phyloP scores from a whole-genome alignment of 2,329 filamentous ascomycete genomes.

The Epichloe sp. region DNA sequence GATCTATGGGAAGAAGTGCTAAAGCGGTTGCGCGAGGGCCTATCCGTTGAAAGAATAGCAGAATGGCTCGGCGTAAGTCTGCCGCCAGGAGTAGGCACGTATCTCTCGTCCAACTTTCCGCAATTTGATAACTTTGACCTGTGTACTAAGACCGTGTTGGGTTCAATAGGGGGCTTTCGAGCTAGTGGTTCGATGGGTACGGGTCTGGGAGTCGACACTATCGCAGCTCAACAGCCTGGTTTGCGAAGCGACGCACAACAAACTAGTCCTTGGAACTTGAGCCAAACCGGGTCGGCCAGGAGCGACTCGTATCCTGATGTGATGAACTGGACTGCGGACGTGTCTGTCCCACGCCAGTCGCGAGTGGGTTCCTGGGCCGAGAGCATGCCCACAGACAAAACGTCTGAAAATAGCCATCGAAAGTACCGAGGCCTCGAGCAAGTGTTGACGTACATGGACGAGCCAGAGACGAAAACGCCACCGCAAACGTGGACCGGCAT shows the following conservation, averaged over 20 bases:
- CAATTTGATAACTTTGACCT: conserved; percentile 8
- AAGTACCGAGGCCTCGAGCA: conserved; percentile 32
- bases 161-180: conserved; percentile 16
- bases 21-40: conserved; percentile 37
- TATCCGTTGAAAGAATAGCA: conserved; percentile 41
- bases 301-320: conserved; percentile 34
- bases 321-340: conserved; percentile 32
- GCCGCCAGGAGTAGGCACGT: conserved; percentile 17
- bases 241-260: conserved; percentile 27
- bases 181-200: conserved; percentile 10
- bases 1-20: conserved; percentile 42
- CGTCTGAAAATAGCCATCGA: conserved; percentile 16
- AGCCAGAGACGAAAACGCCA: conserved; percentile 29
- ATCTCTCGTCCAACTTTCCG: conserved; percentile 14
- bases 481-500: conserved; percentile 46
- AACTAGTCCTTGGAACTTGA: conserved; percentile 36
- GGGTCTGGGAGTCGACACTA: conserved; percentile 16
- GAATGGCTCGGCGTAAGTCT: conserved; percentile 34
- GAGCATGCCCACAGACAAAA: conserved; percentile 22
- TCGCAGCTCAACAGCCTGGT: conserved; percentile 15
- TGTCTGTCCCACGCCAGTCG: conserved; percentile 26
- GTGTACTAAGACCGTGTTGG: conserved; percentile 6
- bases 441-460: conserved; percentile 32
- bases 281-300: conserved; percentile 31
- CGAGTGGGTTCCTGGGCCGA: conserved; percentile 39